Percentiles rank a stretch among this genome's conserved stretches.
Conservation (phyloP, 768 basidiomycete genomes). For the Mycena maculata region DNA sequence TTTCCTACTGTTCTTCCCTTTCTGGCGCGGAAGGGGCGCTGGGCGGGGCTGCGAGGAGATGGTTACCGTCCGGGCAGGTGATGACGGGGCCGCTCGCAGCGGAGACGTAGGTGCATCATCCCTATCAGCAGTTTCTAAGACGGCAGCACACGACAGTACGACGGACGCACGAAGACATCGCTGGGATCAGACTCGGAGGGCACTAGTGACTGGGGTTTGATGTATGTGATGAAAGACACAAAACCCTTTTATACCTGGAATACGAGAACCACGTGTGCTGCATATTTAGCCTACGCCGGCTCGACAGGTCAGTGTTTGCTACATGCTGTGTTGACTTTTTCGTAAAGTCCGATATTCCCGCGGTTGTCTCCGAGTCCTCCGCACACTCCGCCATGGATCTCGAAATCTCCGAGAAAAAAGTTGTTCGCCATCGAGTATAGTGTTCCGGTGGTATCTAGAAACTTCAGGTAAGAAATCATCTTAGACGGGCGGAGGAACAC, state of each 20-base stretch:
- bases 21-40: slow-evolving; percentile 20
- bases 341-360: too few relatives aligned
- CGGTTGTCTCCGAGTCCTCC: too few relatives aligned
- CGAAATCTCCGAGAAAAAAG: slow-evolving; percentile 93
- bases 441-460: slow-evolving; percentile 71
- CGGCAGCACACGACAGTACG: not conserved
- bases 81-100: not conserved
- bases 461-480: not conserved
- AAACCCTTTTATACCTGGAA: too few relatives aligned
- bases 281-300: not conserved
- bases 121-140: not conserved
- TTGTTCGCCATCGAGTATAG: slow-evolving; percentile 92
- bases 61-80: not conserved
- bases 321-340: too few relatives aligned
- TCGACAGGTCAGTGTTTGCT: too few relatives aligned
- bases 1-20: slow-evolving; percentile 1
- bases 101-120: not conserved
- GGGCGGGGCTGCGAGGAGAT: not conserved
- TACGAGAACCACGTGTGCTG: not conserved
- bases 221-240: not conserved
- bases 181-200: not conserved
- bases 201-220: not conserved
- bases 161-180: slow-evolving; percentile 2
- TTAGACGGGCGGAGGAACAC: slow-evolving; percentile 34
- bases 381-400: too few relatives aligned